phyloP scores from a whole-genome alignment of 768 basidiomycete genomes.

The Suillus alpinus region DNA sequence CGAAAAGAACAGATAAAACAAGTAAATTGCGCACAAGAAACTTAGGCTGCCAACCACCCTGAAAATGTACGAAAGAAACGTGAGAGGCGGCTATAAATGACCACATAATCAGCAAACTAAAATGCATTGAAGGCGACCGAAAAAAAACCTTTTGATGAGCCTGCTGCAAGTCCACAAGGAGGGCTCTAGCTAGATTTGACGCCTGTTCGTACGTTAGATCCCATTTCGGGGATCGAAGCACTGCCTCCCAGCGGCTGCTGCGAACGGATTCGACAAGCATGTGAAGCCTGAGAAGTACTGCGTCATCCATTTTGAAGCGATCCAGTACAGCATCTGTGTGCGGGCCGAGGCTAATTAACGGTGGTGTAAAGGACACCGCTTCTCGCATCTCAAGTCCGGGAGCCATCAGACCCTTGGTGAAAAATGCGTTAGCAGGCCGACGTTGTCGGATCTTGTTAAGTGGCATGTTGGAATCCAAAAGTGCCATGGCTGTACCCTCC shows the following conservation, averaged over 20 bases:
- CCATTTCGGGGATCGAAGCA: neutral
- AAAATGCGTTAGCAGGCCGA: neutral
- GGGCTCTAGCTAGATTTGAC: neutral
- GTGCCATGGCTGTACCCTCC: neutral
- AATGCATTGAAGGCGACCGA: neutral
- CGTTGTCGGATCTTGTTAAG: neutral
- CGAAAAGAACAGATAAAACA: neutral
- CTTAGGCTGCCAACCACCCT: neutral
- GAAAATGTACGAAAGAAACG: neutral
- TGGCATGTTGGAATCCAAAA: neutral
- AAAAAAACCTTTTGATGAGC: neutral
- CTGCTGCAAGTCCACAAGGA: neutral
- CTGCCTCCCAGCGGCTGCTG: constrained; percentile 8
- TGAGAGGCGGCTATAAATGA: neutral
- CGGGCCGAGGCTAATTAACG: constrained; percentile 8
- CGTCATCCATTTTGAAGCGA: constrained; percentile 3
- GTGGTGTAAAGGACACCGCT: neutral
- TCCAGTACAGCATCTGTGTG: constrained; percentile 6
- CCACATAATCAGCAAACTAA: neutral
- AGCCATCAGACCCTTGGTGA: neutral
- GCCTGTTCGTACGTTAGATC: neutral
- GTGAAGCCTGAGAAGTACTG: neutral
- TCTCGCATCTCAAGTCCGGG: neutral
- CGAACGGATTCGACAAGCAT: neutral
- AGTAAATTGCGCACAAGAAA: neutral